Evolutionary conservation across 2,329 filamentous ascomycete species (phyloP).

Genomic region (Claviceps sp.): DNA sequence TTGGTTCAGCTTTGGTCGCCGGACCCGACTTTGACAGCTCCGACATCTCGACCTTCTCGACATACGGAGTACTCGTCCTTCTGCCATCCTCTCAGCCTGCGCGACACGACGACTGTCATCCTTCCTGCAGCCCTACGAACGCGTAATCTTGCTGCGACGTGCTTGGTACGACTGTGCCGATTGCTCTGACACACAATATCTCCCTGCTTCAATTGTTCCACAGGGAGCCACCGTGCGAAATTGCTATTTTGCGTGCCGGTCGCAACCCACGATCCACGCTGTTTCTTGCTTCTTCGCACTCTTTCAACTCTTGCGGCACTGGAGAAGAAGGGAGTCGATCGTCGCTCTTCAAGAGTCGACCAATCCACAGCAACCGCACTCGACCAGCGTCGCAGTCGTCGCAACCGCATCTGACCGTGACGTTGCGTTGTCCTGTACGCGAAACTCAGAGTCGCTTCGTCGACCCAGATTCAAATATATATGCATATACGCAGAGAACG

Average conservation of each 20-base stretch:
- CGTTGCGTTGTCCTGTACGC: background rate
- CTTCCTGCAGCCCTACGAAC: background rate
- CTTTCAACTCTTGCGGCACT: background rate
- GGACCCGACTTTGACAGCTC: no score
- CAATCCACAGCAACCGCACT: background rate
- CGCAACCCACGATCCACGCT: background rate
- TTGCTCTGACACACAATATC: background rate
- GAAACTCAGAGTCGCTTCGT: background rate
- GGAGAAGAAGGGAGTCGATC: background rate
- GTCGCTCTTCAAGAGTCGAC: background rate
- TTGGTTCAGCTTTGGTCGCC: no score
- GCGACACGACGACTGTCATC: background rate
- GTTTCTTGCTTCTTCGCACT: background rate
- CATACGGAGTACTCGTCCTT: background rate
- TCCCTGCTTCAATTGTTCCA: background rate
- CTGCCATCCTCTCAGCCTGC: background rate
- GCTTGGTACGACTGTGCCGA: background rate
- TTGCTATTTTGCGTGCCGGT: background rate
- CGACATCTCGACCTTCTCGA: no score
- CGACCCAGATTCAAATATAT: background rate
- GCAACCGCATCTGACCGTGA: background rate
- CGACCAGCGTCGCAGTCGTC: no score
- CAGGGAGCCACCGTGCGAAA: background rate
- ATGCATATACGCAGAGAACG: background rate
- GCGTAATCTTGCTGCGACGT: background rate